Base-by-base conservation (phyloP, 2,329 filamentous ascomycete genomes). In the Epichloe elymi region DNA sequence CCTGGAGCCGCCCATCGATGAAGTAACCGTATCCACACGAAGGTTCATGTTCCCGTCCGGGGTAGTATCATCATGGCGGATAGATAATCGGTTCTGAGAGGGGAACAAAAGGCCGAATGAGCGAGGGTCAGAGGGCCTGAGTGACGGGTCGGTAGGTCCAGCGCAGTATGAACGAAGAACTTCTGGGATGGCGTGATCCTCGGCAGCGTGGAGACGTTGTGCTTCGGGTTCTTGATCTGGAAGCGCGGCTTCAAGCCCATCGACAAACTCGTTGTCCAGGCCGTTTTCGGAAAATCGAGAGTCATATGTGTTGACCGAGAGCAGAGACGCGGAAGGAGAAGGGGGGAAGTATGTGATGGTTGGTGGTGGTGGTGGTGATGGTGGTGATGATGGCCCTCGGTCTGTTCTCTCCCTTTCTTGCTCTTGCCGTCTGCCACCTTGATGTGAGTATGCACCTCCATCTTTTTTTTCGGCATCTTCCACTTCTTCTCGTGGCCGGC, bases 1-100 rank as follows among this genome's bases (percentile, higher is more conserved):
- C 1, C 35, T 30, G 30, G 46, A 49, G 35, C 41, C 42, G 40
- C 39, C 38, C 5, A 42, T 17, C 1, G 78, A 77, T 19, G 58
- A 51, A 26, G 76, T 75, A 44, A 87, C 78, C 5, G 88, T 91
- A 64, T 95, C 90, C 53, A 97, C 76, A 35, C 90, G 83, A 52
- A 98, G 75, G 64, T 97, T 97, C 88, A 96, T 94, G 73, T 96
- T 95, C 37, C 91, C 91, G 64, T 98, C 91, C 4, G 83, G 70
- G 0, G 89, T 93, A 46, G 87, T 81, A 67, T 96, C 88, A 64
- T 97, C 93, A 64, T 97, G 91, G 30, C 86, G 82, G 61, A 98
- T 88, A 37, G 80, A 80, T 49, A 97, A 71, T 51, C 86, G 80
- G 64, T 88, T 82, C 58, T 83, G 78, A 8, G 90, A 94, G 11